These are phyloP conservation scores for Phytophthora sansomeana DNA, from an alignment of 352 stramenopile species.

Conservation along the genomic window DNA sequence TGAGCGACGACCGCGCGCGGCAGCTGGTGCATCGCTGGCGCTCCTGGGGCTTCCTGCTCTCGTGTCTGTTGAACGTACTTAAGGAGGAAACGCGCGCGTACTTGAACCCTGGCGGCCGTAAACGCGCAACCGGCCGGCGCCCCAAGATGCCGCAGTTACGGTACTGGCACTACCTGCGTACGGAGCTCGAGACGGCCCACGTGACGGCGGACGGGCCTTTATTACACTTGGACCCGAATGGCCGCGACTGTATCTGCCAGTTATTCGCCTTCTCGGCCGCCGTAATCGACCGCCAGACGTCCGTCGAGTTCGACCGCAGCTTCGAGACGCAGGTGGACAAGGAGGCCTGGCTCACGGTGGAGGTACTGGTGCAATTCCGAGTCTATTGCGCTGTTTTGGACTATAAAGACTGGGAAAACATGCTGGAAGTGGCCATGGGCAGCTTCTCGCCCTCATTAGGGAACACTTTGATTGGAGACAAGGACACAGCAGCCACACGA, in stretches of 20 bases:
- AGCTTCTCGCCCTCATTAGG: slow-evolving; percentile 47
- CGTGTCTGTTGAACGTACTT: slow-evolving; percentile 55
- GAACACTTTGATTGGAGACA: slow-evolving; percentile 16
- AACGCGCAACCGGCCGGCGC: slow-evolving; percentile 40
- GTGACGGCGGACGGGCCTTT: slow-evolving; percentile 49
- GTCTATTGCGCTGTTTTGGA: slow-evolving; percentile 78
- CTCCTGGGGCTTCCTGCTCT: slow-evolving; percentile 70
- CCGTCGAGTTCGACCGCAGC: slow-evolving; percentile 27
- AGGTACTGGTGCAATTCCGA: slow-evolving; percentile 60
- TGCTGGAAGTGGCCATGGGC: slow-evolving; percentile 63
- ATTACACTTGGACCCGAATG: slow-evolving; percentile 80
- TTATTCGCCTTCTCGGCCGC: slow-evolving; percentile 63
- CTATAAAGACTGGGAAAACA: slow-evolving; percentile 54
- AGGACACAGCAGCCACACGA: slow-evolving; percentile 36
- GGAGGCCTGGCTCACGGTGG: slow-evolving; percentile 72
- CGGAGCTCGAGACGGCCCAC: slow-evolving; percentile 68
- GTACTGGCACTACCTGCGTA: slow-evolving; percentile 70
- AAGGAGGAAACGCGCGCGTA: slow-evolving; percentile 58
- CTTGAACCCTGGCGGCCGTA: slow-evolving; percentile 34
- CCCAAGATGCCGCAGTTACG: slow-evolving; percentile 47
- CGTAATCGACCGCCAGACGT: slow-evolving; percentile 53
- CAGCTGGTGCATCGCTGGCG: slow-evolving; percentile 77
- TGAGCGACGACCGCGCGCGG: slow-evolving; percentile 56
- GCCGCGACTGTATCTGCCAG: slow-evolving; percentile 62
- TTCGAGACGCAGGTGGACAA: slow-evolving; percentile 65